These are phyloP conservation scores for Cicer bijugum DNA, from an alignment of 306 rosid genomes.

Conservation along the genomic window DNA sequence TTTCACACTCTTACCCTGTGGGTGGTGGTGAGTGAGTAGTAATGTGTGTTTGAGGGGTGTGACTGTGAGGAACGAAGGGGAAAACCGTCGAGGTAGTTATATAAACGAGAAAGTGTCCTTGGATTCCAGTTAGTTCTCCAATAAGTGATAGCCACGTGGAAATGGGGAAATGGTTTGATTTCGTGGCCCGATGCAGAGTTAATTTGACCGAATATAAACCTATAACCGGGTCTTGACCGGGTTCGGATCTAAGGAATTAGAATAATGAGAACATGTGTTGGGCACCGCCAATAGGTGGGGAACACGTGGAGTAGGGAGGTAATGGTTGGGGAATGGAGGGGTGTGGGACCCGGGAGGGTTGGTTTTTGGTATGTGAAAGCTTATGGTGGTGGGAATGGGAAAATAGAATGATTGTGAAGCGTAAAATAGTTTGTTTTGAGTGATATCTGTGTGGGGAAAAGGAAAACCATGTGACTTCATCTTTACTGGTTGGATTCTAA, in stretches of 20 bases:
- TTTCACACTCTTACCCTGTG: slow-evolving; percentile 9
- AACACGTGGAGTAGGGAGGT: slow-evolving; percentile 55
- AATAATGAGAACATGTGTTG: slow-evolving; percentile 44
- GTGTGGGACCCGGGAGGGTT: slow-evolving; percentile 41
- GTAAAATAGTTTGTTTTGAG: slow-evolving; percentile 42
- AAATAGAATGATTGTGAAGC: slow-evolving; percentile 49
- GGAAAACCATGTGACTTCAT: slow-evolving; percentile 48
- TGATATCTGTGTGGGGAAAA: slow-evolving; percentile 38
- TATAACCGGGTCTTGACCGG: slow-evolving; percentile 44
- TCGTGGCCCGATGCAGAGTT: slow-evolving; percentile 59
- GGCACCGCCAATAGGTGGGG: slow-evolving; percentile 57
- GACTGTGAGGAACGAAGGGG: slow-evolving; percentile 34
- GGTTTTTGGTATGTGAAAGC: slow-evolving; percentile 19
- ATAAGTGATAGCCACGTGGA: slow-evolving; percentile 54
- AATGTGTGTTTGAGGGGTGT: background rate
- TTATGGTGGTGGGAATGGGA: slow-evolving; percentile 9
- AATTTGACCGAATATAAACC: slow-evolving; percentile 53
- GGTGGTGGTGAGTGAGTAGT: background rate
- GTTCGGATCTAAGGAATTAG: slow-evolving; percentile 16
- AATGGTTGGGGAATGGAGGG: background rate
- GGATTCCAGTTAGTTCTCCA: slow-evolving; percentile 70
- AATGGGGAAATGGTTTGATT: slow-evolving; percentile 33
- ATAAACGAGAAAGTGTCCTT: slow-evolving; percentile 67
- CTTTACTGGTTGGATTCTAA: slow-evolving; percentile 21
- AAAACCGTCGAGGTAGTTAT: slow-evolving; percentile 56